These are phyloP conservation scores for Herpetomonas samuelpessoai DNA, from an alignment of 208 protist species.

Conservation along the genomic window DNA sequence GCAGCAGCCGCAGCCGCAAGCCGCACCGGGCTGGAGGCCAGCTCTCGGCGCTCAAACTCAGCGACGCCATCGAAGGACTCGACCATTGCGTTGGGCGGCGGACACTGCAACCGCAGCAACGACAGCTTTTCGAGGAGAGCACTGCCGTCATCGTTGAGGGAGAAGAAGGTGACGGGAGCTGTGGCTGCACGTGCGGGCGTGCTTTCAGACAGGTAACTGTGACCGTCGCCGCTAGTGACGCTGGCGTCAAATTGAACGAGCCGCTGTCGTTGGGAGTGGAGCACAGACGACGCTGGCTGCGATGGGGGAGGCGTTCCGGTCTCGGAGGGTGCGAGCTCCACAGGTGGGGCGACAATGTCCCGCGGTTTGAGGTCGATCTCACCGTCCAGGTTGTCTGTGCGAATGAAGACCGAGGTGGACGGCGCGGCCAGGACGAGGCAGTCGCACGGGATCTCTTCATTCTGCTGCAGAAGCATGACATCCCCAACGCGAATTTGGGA, in stretches of 20 bases:
- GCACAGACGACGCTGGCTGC: neutral
- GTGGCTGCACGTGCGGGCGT: neutral
- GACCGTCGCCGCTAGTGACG: neutral
- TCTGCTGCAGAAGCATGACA: conserved; percentile 61
- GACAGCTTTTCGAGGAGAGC: conserved; percentile 18
- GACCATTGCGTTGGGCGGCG: conserved; percentile 71
- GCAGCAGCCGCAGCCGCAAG: neutral
- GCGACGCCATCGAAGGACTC: conserved; percentile 86
- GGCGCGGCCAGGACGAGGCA: conserved; percentile 71
- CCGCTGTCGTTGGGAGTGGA: too few species aligned
- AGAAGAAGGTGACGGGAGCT: conserved; percentile 2
- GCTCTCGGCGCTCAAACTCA: conserved; percentile 19
- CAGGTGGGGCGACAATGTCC: conserved; percentile 41
- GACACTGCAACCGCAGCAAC: conserved; percentile 45
- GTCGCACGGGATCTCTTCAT: conserved; percentile 92
- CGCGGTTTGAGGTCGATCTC: conserved; percentile 92
- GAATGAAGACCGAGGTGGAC: conserved; percentile 62
- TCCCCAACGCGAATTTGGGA: conserved; percentile 79
- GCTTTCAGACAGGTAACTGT: neutral
- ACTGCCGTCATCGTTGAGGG: conserved; percentile 19
- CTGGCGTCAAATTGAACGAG: neutral
- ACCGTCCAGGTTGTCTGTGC: conserved; percentile 95
- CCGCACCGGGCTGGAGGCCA: neutral
- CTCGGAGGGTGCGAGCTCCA: neutral
- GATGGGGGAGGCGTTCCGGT: neutral